Evolutionary conservation across 306 rosid species (phyloP), one percentile per base, ranked within the genome.

Genomic region (Comarum palustre): DNA sequence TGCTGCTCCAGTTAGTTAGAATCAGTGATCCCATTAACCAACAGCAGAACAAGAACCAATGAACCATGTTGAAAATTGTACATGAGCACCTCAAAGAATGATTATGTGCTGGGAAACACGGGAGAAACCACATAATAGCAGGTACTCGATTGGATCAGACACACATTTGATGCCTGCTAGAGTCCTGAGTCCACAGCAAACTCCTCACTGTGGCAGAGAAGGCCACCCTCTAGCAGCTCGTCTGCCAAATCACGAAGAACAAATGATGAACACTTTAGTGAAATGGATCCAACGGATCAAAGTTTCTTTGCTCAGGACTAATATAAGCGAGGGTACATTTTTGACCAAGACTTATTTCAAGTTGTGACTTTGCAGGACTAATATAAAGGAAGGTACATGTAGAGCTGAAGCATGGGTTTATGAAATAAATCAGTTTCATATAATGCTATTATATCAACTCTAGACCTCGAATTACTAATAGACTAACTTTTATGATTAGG

Each of bases 281-380:
- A 73, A 73, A 71, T 69, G 77, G 73, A 83, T 68, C 81, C 86
- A 79, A 63, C 79, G 77, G 69, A 68, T 58, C 43, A 71, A 77
- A 14, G 57, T 81, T 69, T 83, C 84, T 83, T 75, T 83, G 10
- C 61, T 71, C 24, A 73, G 11, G 32, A 54, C 50, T 13, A 51
- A n/a, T 36, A 25, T 34, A 48, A 38, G 72, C 63, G 72, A 77
- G 63, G n/a, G 38, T 13, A 54, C 10, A 0, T 8, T 46, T 68
- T 29, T 47, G 42, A 47, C 72, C 10, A 3, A 55, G 9, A 24
- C 13, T 24, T 55, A 22, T 24, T 24, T 55, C 61, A 20, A 55
- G 62, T 1, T 22, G 29, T 52, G 14, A 22, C 29, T 52, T 52
- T 9, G 59, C 29, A 52, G 10, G n/a, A n/a, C n/a, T n/a, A n/a